Evolutionary conservation across 345 rosid genomes (phyloP), one percentile per base, ranked within the genome.

Genomic region (Populus nigra): DNA sequence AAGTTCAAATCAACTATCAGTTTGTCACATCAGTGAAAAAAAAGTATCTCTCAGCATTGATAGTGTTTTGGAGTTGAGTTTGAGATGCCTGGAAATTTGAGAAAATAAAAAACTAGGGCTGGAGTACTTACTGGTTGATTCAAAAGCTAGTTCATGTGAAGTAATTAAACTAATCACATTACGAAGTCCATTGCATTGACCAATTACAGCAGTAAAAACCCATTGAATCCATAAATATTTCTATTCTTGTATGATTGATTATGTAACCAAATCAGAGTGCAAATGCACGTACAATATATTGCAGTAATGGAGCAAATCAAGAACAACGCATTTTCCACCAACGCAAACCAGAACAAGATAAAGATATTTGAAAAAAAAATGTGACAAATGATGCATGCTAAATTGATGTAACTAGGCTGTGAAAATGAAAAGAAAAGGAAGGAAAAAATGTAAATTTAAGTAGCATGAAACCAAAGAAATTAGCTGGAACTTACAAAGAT

Each of bases 401-500:
- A 57, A 41, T n/a, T n/a, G 27, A 57, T 1, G 62, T 22, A 57
- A n/a, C 11, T n/a, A 11, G 62, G n/a, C 27, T 57, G 27, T 57
- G 23, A 55, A 1, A 55, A 55, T 7, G 8, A 55, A 7, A 2
- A 55, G 6, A 50, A 17, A 50, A 62, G n/a, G n/a, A 62, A 8
- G 4, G 15, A n/a, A 63, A 27, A 13, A 11, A 11, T 3, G 68
- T 27, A 55, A 55, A 55, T 55, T 55, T 1, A 55, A 55, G 23
- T 20, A 27, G 22, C 25, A 15, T 71, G 16, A 65, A 65, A 25
- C 23, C 33, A 61, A 11, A 55, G 10, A n/a, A 13, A 15, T 27
- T 3, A 63, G 57, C 43, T 13, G 68, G 0, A 66, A 85, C 87
- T 81, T 73, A 89, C 92, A 84, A 78, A 49, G 89, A 83, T 45